Evolutionary conservation across 176 grass and related monocot species (phyloP).

Genomic region (Raddia distichophylla): DNA sequence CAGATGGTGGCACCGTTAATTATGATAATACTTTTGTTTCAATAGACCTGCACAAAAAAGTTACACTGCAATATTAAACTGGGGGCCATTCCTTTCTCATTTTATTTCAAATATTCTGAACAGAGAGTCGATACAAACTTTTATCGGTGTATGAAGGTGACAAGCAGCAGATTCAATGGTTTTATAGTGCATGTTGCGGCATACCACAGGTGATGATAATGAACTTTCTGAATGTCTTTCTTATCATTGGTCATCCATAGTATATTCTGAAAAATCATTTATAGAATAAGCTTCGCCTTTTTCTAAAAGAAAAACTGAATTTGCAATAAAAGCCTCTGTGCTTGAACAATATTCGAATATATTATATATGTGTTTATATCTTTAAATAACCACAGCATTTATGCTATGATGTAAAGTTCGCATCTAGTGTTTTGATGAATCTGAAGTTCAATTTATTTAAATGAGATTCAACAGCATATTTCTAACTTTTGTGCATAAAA

Average conservation of each 20-base stretch:
- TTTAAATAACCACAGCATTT: slow-evolving; percentile 4
- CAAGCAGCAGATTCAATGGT: slow-evolving; percentile 75
- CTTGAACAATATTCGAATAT: slow-evolving; percentile 14
- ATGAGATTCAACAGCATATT: background rate
- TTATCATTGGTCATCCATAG: background rate
- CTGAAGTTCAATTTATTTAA: slow-evolving; percentile 4
- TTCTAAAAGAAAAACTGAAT: background rate
- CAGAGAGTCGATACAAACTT: slow-evolving; percentile 74
- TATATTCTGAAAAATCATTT: slow-evolving; percentile 24
- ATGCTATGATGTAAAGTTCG: background rate
- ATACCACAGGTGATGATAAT: slow-evolving; percentile 68
- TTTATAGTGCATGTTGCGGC: slow-evolving; percentile 81
- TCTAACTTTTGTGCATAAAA: background rate
- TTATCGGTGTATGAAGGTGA: slow-evolving; percentile 77
- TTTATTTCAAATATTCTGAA: slow-evolving; percentile 31
- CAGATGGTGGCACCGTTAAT: background rate
- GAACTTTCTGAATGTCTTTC: slow-evolving; percentile 8
- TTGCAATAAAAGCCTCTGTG: background rate
- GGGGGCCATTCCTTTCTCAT: background rate
- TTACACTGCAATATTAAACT: background rate
- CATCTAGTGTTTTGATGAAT: background rate
- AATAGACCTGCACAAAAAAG: background rate
- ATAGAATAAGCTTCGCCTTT: background rate
- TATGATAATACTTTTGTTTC: background rate
- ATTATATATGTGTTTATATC: background rate